These are phyloP conservation scores for Leavenworthia alabamica DNA, from an alignment of 345 rosid species.

Conservation along the genomic window DNA sequence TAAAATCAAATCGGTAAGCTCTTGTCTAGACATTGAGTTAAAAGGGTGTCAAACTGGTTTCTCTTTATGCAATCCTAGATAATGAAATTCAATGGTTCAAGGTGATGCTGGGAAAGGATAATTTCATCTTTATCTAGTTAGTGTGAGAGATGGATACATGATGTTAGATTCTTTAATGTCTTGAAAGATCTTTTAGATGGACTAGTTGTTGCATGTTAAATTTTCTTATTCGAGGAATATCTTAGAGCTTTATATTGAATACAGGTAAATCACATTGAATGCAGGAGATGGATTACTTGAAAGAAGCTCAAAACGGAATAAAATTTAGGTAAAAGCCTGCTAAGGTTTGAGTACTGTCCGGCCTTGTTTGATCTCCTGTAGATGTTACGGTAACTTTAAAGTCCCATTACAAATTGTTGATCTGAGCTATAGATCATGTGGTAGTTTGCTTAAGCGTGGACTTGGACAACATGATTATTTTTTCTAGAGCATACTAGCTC, in stretches of 20 bases:
- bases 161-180: not conserved
- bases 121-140: not conserved
- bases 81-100: not conserved
- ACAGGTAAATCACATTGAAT: slow-evolving; percentile 98
- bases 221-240: slow-evolving; percentile 40
- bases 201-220: slow-evolving; percentile 18
- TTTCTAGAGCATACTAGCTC: not conserved
- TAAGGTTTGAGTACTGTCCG: slow-evolving; percentile 18
- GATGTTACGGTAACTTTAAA: not conserved
- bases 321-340: slow-evolving; percentile 64
- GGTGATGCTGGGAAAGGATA: not conserved
- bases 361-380: not conserved
- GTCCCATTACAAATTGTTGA: not conserved
- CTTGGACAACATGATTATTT: not conserved
- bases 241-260: slow-evolving; percentile 96
- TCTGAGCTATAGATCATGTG: slow-evolving; percentile 21
- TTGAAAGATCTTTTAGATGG: slow-evolving; percentile 4
- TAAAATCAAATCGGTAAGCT: not conserved
- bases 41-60: slow-evolving; percentile 6
- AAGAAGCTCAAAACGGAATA: slow-evolving; percentile 81
- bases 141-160: not conserved
- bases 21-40: not conserved
- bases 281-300: slow-evolving; percentile 99
- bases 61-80: slow-evolving; percentile 3
- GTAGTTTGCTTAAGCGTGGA: not conserved